Evolutionary conservation across 2,329 filamentous ascomycete species (phyloP), one percentile per base, ranked within the genome.

Genomic region (Neoascochyta sp.): DNA sequence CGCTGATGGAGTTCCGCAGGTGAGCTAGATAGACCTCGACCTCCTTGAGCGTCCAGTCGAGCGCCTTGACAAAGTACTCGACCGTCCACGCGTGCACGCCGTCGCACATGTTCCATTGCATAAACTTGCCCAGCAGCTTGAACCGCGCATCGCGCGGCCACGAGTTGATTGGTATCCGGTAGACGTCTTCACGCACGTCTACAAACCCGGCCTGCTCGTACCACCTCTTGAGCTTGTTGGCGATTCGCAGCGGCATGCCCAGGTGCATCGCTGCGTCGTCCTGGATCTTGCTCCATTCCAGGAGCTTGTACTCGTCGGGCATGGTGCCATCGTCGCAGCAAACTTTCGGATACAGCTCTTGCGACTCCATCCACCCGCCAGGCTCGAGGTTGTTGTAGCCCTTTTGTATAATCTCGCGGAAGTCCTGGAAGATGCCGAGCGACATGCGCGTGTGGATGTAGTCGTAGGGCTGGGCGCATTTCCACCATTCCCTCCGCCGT

Each of bases 371-470:
- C 50, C 52, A 79, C 3, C 71, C 73, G 7, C 78, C 78, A 0
- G 78, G 76, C 41, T 71, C 71, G 12, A 78, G 57, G 36, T 77
- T 70, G 31, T 60, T 59, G 39, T 62, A 75, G 1, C 69, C 57
- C 34, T 76, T 73, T 9, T 56, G 54, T 36, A 82, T 70, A 6
- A 83, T 60, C 8, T 68, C 59, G 12, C 66, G 63, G 63, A 78
- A 83, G 43, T 78, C 70, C 1, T 65, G 57, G 40, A 81, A 72
- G 26, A 71, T 69, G 12, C 79, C 80, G 2, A 68, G 65, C 60
- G 83, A 68, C 45, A 76, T 65, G 24, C 74, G 69, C 2, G 74
- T 69, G 56, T 81, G 78, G 34, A 83, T 70, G 36, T 74, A 73
- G 56, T 81, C 77, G 46, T 80, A 70, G 42, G 63, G 47, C 8